A percentile compares a stretch with the other conserved stretches of the same genome.
Evolutionary conservation across 1,284 basidiomycete species (phyloP).

Genomic region (Sphagnurus paluster): DNA sequence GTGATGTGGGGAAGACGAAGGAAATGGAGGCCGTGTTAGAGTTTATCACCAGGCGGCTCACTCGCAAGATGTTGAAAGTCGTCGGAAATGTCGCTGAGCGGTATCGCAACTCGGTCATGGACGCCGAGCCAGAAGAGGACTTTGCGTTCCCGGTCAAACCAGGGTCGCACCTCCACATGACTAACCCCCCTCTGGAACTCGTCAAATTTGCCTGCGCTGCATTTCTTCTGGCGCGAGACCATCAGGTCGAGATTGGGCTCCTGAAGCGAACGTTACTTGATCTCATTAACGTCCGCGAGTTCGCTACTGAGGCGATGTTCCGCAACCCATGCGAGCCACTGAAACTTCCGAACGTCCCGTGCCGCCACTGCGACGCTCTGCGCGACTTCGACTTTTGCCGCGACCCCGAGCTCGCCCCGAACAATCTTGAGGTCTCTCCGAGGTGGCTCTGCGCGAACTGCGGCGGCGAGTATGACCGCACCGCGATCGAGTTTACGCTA

Average conservation of each 20-base stretch:
- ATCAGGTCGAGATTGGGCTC: constrained; percentile 84
- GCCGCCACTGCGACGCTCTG: constrained; percentile 86
- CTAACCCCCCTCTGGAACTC: constrained; percentile 86
- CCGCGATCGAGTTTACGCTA: constrained; percentile 83
- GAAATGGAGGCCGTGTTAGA: constrained; percentile 71
- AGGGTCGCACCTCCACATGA: constrained; percentile 77
- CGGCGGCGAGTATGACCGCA: constrained; percentile 85
- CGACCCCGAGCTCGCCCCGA: constrained; percentile 83
- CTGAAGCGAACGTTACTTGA: constrained; percentile 91
- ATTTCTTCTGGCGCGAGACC: constrained; percentile 76
- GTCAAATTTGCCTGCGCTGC: constrained; percentile 88
- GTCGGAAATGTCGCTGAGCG: constrained; percentile 71
- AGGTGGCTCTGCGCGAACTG: constrained; percentile 75
- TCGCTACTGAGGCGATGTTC: constrained; percentile 82
- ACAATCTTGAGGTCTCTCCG: constrained; percentile 44
- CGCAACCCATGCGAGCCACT: constrained; percentile 93
- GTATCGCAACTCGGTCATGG: constrained; percentile 60
- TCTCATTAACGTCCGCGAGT: constrained; percentile 86
- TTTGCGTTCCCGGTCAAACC: constrained; percentile 88
- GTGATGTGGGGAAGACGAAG: constrained; percentile 67
- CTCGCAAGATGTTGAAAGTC: constrained; percentile 76
- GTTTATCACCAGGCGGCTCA: constrained; percentile 82
- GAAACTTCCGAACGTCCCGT: constrained; percentile 86
- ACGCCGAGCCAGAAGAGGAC: constrained; percentile 57
- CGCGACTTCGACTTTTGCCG: constrained; percentile 95